Evolutionary conservation across 2,329 filamentous ascomycete genomes (phyloP).

Genomic region (Trichoderma sp.): DNA sequence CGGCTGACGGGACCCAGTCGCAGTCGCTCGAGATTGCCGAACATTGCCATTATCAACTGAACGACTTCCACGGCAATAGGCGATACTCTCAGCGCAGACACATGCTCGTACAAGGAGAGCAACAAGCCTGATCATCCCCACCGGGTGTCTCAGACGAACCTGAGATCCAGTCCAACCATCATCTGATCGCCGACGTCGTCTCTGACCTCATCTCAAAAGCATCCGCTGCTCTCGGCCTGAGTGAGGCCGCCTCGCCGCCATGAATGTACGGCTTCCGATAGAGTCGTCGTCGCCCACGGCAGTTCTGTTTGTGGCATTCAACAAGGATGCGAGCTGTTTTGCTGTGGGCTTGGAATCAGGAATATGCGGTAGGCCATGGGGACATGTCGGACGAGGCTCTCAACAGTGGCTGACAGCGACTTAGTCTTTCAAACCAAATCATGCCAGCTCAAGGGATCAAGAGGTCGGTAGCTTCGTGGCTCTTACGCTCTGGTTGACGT

Average conservation of each 20-base stretch:
- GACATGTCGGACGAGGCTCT: background rate
- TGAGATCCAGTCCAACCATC: too few species aligned
- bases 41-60: conserved; percentile 20
- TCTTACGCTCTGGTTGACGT: background rate
- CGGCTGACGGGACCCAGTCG: conserved; percentile 23
- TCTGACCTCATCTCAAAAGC: background rate
- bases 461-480: conserved; percentile 40
- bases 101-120: background rate
- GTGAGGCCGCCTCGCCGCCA: conserved; percentile 46
- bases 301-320: conserved; percentile 84
- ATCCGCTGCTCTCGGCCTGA: background rate
- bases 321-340: conserved; percentile 82
- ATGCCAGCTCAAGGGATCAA: conserved; percentile 65
- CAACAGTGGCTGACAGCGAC: conserved; percentile 35
- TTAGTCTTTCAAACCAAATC: conserved; percentile 73
- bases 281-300: conserved; percentile 73
- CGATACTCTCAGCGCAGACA: background rate
- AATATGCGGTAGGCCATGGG: conserved; percentile 66
- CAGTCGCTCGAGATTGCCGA: conserved; percentile 26
- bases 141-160: background rate
- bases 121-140: background rate
- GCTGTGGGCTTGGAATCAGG: conserved; percentile 83
- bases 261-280: conserved; percentile 89
- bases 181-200: background rate
- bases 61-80: background rate